Conservation (phyloP, 2,329 filamentous ascomycete genomes). For the Helminthosporium solani region DNA sequence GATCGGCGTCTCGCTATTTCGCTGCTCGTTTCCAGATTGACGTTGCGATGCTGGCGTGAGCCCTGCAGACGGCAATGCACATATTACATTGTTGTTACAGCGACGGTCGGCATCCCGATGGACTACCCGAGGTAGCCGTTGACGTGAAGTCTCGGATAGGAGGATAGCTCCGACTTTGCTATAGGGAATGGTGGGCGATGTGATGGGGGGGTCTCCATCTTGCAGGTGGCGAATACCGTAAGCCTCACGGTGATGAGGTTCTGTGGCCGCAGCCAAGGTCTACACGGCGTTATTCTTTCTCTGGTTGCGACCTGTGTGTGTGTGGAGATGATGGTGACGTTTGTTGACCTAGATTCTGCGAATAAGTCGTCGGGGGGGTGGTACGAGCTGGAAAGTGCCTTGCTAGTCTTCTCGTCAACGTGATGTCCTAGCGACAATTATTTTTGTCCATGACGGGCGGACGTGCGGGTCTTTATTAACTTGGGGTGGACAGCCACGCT, state of each 20-base stretch:
- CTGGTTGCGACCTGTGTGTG: not conserved
- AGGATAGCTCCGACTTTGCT: no score
- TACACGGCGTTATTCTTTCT: not conserved
- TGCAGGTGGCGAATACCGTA: not conserved
- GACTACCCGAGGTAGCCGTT: no score
- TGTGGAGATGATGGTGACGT: not conserved
- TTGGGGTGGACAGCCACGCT: not conserved
- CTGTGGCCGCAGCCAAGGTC: conserved; percentile 3
- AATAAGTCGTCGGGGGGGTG: not conserved
- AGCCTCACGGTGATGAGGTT: not conserved
- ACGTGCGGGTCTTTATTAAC: conserved; percentile 7
- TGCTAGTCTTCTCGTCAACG: conserved; percentile 1
- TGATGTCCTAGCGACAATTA: conserved; percentile 9
- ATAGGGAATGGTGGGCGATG: no score
- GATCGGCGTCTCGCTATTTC: not conserved
- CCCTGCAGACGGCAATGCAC: not conserved
- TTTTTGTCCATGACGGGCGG: conserved; percentile 9
- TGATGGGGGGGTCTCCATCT: no score
- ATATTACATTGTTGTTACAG: not conserved
- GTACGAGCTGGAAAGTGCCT: conserved; percentile 7
- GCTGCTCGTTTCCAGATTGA: no score
- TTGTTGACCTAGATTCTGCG: not conserved
- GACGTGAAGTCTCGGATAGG: no score
- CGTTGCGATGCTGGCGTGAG: not conserved
- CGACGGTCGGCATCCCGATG: not conserved